A percentile compares a stretch with the other conserved stretches of the same genome.
These are phyloP conservation scores for Cyberlindnera nakhonratchasimensis DNA, from an alignment of 805 yeast species.

Conservation along the genomic window DNA sequence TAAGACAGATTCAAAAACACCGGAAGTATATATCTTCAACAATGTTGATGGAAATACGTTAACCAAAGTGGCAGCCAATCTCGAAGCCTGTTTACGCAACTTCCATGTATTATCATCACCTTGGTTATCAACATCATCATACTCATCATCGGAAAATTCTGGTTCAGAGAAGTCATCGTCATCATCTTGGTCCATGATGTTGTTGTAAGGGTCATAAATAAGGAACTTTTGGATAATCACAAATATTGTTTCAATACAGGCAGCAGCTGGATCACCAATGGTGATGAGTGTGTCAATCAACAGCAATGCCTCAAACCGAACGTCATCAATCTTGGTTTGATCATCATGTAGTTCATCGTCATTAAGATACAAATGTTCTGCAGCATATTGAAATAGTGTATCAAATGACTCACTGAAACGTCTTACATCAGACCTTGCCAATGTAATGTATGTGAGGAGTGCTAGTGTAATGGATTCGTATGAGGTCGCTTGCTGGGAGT, in stretches of 20 bases:
- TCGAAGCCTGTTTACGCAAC: constrained; percentile 50
- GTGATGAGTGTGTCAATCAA: constrained; percentile 40
- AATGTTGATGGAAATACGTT: constrained; percentile 36
- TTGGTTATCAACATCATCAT: constrained; percentile 36
- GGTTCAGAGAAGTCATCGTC: constrained; percentile 41
- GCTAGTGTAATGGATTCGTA: constrained; percentile 23
- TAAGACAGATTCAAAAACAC: constrained; percentile 33
- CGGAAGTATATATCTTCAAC: constrained; percentile 31
- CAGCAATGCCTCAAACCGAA: constrained; percentile 47
- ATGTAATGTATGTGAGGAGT: constrained; percentile 22
- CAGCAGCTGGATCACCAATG: constrained; percentile 33
- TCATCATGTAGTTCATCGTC: constrained; percentile 36
- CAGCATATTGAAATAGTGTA: constrained; percentile 23
- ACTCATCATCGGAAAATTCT: constrained; percentile 42
- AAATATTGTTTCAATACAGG: constrained; percentile 29
- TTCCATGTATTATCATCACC: constrained; percentile 60
- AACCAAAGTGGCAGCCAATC: constrained; percentile 39
- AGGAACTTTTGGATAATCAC: constrained; percentile 32
- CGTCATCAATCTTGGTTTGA: constrained; percentile 40
- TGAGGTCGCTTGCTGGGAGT: constrained; percentile 17
- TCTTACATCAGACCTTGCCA: constrained; percentile 29
- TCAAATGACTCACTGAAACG: constrained; percentile 23
- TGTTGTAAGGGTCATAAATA: constrained; percentile 45
- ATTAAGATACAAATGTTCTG: constrained; percentile 27
- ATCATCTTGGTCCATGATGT: constrained; percentile 32